Evolutionary conservation across 202 grass and related monocot species (phyloP).

Genomic region (Hordeum pubiflorum): DNA sequence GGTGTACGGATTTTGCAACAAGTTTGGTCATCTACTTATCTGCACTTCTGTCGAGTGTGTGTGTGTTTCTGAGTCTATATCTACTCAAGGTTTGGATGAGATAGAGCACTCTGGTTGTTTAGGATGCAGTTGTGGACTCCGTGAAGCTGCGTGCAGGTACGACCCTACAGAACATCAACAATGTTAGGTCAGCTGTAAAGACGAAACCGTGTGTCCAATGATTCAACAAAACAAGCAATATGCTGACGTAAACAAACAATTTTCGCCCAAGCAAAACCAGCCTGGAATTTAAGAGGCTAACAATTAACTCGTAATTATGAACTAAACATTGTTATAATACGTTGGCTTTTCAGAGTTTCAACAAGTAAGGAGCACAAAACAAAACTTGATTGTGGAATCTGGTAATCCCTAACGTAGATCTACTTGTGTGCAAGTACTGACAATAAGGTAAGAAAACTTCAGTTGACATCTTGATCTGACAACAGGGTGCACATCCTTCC

Average conservation of each 20-base stretch:
- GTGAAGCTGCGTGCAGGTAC: not conserved
- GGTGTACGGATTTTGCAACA: not conserved
- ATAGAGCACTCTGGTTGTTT: not conserved
- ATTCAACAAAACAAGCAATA: not conserved
- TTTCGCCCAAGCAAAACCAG: not conserved
- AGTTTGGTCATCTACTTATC: not conserved
- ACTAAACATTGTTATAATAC: not conserved
- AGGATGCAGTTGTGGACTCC: not conserved
- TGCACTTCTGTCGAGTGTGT: not conserved
- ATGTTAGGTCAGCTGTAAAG: conserved; percentile 12
- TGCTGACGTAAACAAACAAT: not conserved
- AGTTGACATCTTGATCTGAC: too few species aligned
- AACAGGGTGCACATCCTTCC: too few species aligned
- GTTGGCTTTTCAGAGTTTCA: not conserved
- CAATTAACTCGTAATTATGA: not conserved
- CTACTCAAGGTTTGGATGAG: not conserved
- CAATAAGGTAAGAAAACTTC: too few species aligned
- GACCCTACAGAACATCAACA: not conserved
- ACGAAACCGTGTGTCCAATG: not conserved
- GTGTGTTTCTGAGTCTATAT: not conserved
- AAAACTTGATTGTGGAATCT: not conserved
- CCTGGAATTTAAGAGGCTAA: not conserved
- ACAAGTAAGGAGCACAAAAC: not conserved
- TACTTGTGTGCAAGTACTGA: too few species aligned
- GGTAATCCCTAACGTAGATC: not conserved